A percentile compares a stretch with the other conserved stretches of the same genome.
Conservation (phyloP, 495 filamentous ascomycete genomes). For the Aspergillus nidulans region DNA sequence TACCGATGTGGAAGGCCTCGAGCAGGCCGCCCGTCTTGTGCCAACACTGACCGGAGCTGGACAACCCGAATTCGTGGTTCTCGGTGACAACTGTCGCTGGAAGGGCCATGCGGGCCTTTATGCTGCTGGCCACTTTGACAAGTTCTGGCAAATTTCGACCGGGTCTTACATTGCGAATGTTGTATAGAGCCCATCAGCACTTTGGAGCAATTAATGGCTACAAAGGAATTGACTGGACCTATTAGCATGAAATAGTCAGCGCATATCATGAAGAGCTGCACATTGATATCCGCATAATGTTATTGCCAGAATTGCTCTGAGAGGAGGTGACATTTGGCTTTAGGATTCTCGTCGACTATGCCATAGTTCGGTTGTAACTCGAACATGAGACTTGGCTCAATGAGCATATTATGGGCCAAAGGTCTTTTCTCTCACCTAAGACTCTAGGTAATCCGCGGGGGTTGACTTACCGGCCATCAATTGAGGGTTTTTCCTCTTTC, state of each 20-base stretch:
- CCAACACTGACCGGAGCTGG: constrained; percentile 56
- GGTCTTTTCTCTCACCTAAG: background rate
- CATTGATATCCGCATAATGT: background rate
- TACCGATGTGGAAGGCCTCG: constrained; percentile 37
- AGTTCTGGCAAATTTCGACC: constrained; percentile 47
- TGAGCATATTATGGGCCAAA: too few relatives aligned
- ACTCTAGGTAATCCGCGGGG: background rate
- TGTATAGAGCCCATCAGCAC: background rate
- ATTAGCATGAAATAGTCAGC: background rate
- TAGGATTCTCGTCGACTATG: too few relatives aligned
- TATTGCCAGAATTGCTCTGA: too few relatives aligned
- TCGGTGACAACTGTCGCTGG: constrained; percentile 42
- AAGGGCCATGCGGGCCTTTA: constrained; percentile 49
- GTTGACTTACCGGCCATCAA: background rate
- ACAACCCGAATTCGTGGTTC: constrained; percentile 53
- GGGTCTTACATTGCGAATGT: constrained; percentile 13
- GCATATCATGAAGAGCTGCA: too few relatives aligned
- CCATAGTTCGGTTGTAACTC: too few relatives aligned
- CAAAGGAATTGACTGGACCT: background rate
- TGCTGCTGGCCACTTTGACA: constrained; percentile 54
- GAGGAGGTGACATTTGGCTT: too few relatives aligned
- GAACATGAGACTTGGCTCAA: too few relatives aligned
- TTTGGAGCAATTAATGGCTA: background rate
- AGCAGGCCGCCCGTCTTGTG: constrained; percentile 51
- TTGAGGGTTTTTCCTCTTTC: background rate